Conservation (phyloP, 768 basidiomycete species). For the Leccinum uliginosum region DNA sequence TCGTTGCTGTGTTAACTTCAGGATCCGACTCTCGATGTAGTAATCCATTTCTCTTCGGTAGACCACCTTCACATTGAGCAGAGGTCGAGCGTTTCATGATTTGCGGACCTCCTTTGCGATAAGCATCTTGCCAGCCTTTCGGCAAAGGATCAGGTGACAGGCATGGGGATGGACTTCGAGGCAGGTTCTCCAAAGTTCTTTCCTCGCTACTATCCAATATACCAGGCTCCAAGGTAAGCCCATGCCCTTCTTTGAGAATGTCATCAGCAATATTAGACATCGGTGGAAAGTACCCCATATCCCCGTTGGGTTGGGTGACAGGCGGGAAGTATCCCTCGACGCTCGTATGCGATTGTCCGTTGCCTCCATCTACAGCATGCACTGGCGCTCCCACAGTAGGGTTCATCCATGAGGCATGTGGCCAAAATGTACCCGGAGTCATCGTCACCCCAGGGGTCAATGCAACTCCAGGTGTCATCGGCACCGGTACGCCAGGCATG, state of each 20-base stretch:
- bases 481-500: conserved; percentile 18
- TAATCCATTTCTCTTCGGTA: conserved; percentile 25
- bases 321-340: conserved; percentile 42
- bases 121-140: conserved; percentile 12
- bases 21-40: conserved; percentile 30
- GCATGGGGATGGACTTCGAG: conserved; percentile 6
- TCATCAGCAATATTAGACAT: conserved; percentile 34
- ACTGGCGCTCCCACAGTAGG: conserved; percentile 62
- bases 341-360: conserved; percentile 8
- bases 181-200: conserved; percentile 4
- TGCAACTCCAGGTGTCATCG: conserved; percentile 28
- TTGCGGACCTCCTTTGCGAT: conserved; percentile 14
- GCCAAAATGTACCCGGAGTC: conserved; percentile 72
- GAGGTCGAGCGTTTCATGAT: conserved; percentile 29
- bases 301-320: conserved; percentile 21
- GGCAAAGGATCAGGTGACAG: conserved; percentile 4
- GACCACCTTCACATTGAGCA: conserved; percentile 24
- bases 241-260: conserved; percentile 30
- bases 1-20: conserved; percentile 19
- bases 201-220: background rate
- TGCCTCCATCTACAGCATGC: conserved; percentile 22
- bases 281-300: conserved; percentile 41
- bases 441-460: conserved; percentile 62
- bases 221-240: background rate
- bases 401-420: conserved; percentile 53